A percentile compares a stretch with the other conserved stretches of the same genome.
These are phyloP conservation scores for Ophiostoma perfectum DNA, from an alignment of 2,329 filamentous ascomycete species.

Conservation along the genomic window DNA sequence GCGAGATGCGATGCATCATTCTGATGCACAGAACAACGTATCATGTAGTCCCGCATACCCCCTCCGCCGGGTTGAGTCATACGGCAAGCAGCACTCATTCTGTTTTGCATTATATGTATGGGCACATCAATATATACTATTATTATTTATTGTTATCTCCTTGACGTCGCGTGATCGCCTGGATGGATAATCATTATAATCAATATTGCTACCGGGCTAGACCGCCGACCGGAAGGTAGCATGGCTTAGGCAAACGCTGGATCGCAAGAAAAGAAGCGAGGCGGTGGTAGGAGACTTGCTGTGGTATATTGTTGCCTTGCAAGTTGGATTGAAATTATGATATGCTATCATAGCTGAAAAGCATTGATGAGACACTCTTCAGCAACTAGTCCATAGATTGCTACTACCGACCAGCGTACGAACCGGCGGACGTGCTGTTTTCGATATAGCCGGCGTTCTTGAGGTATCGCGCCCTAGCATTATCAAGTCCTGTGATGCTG, in stretches of 20 bases:
- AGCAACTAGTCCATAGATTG: no score
- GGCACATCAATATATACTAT: background rate
- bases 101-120: background rate
- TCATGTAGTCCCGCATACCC: background rate
- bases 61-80: conserved; percentile 7
- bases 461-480: background rate
- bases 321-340: no score
- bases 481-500: background rate
- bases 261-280: no score
- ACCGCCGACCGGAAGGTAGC: no score
- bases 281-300: no score
- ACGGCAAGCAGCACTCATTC: background rate
- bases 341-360: no score
- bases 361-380: no score
- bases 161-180: background rate
- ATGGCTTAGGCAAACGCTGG: no score
- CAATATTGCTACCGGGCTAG: no score
- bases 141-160: background rate
- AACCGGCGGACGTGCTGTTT: background rate
- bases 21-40: background rate
- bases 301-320: no score
- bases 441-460: background rate
- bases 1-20: background rate
- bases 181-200: no score
- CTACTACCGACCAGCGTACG: background rate